A percentile compares a stretch with the other conserved stretches of the same genome.
Conservation (phyloP, 768 basidiomycete genomes). For the Phanerochaete sordida region DNA sequence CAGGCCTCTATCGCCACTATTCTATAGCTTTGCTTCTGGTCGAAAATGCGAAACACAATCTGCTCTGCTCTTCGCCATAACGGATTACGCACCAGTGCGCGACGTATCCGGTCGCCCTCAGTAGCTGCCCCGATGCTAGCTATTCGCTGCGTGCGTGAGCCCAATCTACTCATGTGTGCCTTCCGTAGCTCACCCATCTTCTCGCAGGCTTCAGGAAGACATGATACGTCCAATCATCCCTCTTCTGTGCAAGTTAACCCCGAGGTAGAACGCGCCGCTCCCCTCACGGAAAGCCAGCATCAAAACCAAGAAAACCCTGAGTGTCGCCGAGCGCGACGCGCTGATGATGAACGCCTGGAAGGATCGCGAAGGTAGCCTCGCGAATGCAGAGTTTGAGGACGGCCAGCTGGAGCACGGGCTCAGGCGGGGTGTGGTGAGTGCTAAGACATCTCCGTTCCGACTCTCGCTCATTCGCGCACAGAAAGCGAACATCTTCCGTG, state of each 20-base stretch:
- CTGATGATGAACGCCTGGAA: constrained; percentile 16
- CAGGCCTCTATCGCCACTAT: no score
- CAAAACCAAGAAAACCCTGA: not conserved
- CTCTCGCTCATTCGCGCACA: not conserved
- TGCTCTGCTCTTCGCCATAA: no score
- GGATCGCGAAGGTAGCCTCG: constrained; percentile 17
- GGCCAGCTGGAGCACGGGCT: constrained; percentile 16
- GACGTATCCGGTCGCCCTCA: no score
- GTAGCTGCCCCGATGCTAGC: no score
- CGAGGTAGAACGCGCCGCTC: not conserved
- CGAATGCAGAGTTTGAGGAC: constrained; percentile 19
- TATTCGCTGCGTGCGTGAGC: no score
- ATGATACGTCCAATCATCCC: not conserved
- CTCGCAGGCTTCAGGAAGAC: no score
- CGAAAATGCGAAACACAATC: no score
- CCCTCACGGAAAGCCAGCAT: not conserved
- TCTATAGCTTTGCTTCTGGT: no score
- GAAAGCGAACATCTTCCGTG: constrained; percentile 21
- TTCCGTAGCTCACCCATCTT: no score
- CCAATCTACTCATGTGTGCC: no score
- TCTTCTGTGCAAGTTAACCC: not conserved
- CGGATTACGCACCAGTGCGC: no score
- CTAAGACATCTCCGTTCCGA: not conserved
- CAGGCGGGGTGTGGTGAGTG: constrained; percentile 16
- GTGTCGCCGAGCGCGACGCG: constrained; percentile 18